Evolutionary conservation across 306 rosid species (phyloP), one percentile per base, ranked within the genome.

Genomic region (Crotalaria pallida): DNA sequence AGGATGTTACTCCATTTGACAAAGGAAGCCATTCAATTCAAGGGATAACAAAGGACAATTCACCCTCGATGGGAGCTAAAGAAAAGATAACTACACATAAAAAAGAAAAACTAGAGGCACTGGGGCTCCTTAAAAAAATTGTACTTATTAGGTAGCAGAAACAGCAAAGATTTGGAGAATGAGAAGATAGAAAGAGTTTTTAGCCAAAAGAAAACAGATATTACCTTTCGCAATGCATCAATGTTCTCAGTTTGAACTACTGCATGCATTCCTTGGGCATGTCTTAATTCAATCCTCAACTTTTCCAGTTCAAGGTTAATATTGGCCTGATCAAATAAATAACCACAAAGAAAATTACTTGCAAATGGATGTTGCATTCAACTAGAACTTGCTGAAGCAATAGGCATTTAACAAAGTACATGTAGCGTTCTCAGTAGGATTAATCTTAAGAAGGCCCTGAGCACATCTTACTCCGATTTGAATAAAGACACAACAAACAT

Each of bases 211-310:
- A 34, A 78, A 41, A 62, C 26, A 15, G 61, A 49, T 33, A 49
- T 45, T 81, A 89, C 99, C 93, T 87, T 89, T 45, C 88, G 74
- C 36, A 93, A 83, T 63, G 97, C 96, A 73, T 86, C 88, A 9
- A 80, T 71, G 65, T 73, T 91, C 83, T 89, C 96, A 2, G 76
- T 89, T 79, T 86, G 92, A 75, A 92, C 97, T 52, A 91, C 58
- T 10, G 96, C 92, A 62, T 83, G 87, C 91, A 95, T 82, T 83
- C 92, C 99, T 75, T 82, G 91, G 61, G 76, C 96, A 77, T 89
- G 96, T 79, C 88, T 87, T 64, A 95, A 91, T 74, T 95, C 92
- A 63, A 82, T 80, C 82, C 96, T 91, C 77, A 95, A 80, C 86
- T 83, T 87, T 79, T 95, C 97, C 61, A 95, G 83, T 82, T 89